Evolutionary conservation across 2,329 filamentous ascomycete species (phyloP), one percentile per base, ranked within the genome.

Genomic region (Tympanopsis confertula): DNA sequence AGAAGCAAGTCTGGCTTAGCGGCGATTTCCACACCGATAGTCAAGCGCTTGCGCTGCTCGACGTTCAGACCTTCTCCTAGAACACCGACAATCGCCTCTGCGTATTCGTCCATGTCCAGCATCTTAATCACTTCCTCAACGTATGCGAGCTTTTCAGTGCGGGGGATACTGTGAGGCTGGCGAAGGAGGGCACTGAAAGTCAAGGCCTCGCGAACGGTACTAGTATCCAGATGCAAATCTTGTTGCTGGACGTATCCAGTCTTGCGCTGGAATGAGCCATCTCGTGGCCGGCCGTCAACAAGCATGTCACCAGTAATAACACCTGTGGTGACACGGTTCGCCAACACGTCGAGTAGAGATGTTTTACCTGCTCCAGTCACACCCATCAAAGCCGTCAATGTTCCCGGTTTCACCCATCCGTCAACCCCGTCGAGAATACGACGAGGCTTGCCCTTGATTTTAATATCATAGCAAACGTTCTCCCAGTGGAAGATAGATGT

Each of bases 331-430:
- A 82, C 82, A 54, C 88, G 81, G 41, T 83, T 84, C 35, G 88
- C 88, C 45, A 95, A 68, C 24, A 85, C 84, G 58, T 94, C 85
- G 20, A 95, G 64, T 19, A 95, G 71, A 1, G 88, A 94, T 0
- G 88, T 95, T 59, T 95, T 95, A 41, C 88, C 88, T n/a, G 88
- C 88, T 47, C 88, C 87, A 20, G 82, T 87, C 5, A 88, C 85
- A 62, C 86, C 84, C 87, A 94, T 94, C 3, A 94, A 68, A 28
- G 86, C 87, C 12, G 87, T 94, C 38, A 94, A 58, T 13, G 86
- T 94, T 42, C 88, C 88, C 3, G 88, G 88, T 59, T 93, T 91
- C 42, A 95, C 86, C 84, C 86, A 95, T 24, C 88, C 88, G 51
- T 93, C 83, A 12, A 94, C 84, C 44, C 91, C 68, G 49, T 94